Evolutionary conservation across 768 basidiomycete species (phyloP).

Genomic region (Kwoniella shandongensis): DNA sequence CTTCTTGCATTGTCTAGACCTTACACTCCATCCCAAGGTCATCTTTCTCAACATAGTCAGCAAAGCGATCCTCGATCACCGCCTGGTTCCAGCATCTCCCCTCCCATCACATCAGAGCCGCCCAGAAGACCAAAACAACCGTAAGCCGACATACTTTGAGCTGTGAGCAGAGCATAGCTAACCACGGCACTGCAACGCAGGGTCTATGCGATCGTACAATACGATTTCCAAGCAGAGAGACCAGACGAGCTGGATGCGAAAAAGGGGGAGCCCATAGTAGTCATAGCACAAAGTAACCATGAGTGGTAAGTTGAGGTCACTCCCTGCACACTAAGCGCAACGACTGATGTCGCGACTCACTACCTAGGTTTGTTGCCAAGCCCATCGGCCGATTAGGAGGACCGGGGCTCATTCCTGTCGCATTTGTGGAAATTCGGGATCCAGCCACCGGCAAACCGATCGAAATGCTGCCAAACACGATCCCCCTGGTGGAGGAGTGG

Average conservation of each 20-base stretch:
- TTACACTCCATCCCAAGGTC: constrained; percentile 31
- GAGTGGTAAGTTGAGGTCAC: constrained; percentile 67
- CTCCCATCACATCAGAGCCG: constrained; percentile 15
- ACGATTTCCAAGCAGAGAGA: constrained; percentile 93
- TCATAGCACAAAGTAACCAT: constrained; percentile 98
- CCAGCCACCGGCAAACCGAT: constrained; percentile 79
- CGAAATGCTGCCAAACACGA: constrained; percentile 61
- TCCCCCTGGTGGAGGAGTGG: constrained; percentile 99
- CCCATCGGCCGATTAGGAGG: constrained; percentile 92
- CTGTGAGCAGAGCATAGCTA: too few relatives aligned
- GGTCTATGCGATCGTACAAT: constrained; percentile 91
- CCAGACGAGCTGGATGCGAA: constrained; percentile 95
- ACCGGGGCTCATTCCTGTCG: constrained; percentile 93
- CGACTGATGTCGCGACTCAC: constrained; percentile 1
- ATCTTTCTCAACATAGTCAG: constrained; percentile 24
- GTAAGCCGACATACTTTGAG: too few relatives aligned
- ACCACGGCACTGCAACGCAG: too few relatives aligned
- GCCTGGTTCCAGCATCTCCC: constrained; percentile 21
- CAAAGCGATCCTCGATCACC: constrained; percentile 29
- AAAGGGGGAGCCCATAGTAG: constrained; percentile 87
- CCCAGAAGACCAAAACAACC: constrained; percentile 24
- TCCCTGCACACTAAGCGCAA: neutral
- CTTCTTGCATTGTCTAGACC: constrained; percentile 16
- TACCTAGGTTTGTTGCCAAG: constrained; percentile 80
- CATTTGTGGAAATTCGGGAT: constrained; percentile 95